Percentiles rank a stretch among this genome's conserved stretches.
phyloP scores from a whole-genome alignment of 2,329 filamentous ascomycete genomes.

The Cladosporium colombiae region DNA sequence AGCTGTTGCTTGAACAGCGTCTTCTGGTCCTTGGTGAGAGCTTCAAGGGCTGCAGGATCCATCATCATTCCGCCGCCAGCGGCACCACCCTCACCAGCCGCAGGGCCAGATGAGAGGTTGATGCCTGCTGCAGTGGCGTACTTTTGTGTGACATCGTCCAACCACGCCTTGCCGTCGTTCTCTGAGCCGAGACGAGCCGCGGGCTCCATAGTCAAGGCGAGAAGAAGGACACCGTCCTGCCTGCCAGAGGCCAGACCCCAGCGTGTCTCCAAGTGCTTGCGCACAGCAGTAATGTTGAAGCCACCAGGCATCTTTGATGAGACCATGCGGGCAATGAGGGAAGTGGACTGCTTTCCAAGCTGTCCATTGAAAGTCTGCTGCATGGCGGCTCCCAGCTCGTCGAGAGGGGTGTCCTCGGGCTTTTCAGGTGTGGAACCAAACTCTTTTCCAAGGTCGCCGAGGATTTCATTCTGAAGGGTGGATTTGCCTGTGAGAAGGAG shows the following conservation, averaged over 20 bases:
- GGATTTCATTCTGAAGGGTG: constrained; percentile 96
- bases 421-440: constrained; percentile 98
- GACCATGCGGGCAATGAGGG: constrained; percentile 88
- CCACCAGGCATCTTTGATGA: constrained; percentile 99
- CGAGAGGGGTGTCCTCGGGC: constrained; percentile 93
- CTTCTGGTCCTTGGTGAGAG: constrained; percentile 93
- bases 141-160: constrained; percentile 86
- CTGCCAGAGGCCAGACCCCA: constrained; percentile 86
- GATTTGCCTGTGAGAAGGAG: constrained; percentile 72
- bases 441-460: constrained; percentile 96
- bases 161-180: constrained; percentile 84
- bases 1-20: constrained; percentile 98
- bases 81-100: constrained; percentile 70
- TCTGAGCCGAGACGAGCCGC: constrained; percentile 85
- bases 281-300: constrained; percentile 95
- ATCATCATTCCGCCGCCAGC: constrained; percentile 95
- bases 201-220: constrained; percentile 92
- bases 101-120: constrained; percentile 71
- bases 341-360: constrained; percentile 93
- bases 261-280: constrained; percentile 91
- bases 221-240: constrained; percentile 85
- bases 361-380: constrained; percentile 99
- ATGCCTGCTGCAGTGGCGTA: constrained; percentile 84
- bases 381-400: constrained; percentile 93
- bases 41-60: constrained; percentile 96